Percentiles rank a stretch among this genome's conserved stretches.
Conservation (phyloP, 1,139 yeast species). For the Insectozyma bohioensis region DNA sequence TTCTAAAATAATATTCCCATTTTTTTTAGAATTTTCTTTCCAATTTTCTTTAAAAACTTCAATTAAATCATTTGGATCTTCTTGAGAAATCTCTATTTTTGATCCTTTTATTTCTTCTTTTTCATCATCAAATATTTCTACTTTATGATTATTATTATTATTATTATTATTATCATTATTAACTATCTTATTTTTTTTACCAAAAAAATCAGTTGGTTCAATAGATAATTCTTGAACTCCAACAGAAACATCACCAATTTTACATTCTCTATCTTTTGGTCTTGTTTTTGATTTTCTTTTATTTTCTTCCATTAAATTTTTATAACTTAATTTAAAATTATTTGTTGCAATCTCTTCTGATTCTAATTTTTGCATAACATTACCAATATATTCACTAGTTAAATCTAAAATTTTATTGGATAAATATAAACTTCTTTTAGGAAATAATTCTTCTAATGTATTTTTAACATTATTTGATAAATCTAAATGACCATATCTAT, state of each 20-base stretch:
- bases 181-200: too few relatives aligned
- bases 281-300: background rate
- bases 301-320: too few relatives aligned
- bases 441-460: background rate
- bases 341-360: background rate
- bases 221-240: constrained; percentile 2
- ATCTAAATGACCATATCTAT: background rate
- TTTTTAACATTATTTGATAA: background rate
- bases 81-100: too few relatives aligned
- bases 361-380: background rate
- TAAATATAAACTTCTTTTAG: background rate
- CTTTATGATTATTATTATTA: background rate
- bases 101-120: too few relatives aligned
- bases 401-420: background rate
- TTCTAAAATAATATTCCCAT: too few relatives aligned
- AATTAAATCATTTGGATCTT: too few relatives aligned
- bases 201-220: background rate
- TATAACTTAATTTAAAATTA: too few relatives aligned
- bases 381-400: background rate
- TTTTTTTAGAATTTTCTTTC: too few relatives aligned
- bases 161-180: background rate
- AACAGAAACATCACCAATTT: constrained; percentile 2
- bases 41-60: too few relatives aligned
- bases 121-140: too few relatives aligned
- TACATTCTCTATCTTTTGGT: constrained; percentile 1